Evolutionary conservation across 2,329 filamentous ascomycete genomes (phyloP).

Genomic region (Ceratocystiopsis minuta): DNA sequence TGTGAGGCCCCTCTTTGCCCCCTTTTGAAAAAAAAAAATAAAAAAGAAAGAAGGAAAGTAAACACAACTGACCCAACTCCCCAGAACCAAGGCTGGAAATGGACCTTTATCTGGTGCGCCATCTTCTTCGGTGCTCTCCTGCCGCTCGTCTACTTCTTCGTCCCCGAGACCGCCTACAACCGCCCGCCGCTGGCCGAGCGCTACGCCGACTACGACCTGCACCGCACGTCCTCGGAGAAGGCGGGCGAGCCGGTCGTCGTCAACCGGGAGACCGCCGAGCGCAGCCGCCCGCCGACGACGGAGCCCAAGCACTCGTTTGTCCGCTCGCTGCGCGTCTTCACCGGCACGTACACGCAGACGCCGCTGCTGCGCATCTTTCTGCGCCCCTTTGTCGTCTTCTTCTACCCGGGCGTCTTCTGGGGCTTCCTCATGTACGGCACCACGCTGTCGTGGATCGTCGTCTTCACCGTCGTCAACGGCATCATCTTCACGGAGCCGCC

Average conservation of each 20-base stretch:
- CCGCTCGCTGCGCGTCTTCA: constrained; percentile 18
- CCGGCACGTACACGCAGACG: constrained; percentile 18
- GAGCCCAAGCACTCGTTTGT: constrained; percentile 15
- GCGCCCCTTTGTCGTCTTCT: constrained; percentile 70
- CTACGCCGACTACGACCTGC: constrained; percentile 2
- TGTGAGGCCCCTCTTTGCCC: too few species aligned
- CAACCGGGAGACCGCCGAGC: neutral
- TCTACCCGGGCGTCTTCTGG: constrained; percentile 83
- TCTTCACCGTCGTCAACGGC: constrained; percentile 74
- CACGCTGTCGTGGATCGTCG: constrained; percentile 88
- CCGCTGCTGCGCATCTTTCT: constrained; percentile 22
- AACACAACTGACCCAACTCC: too few species aligned
- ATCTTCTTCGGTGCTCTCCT: constrained; percentile 59
- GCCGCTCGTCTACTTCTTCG: constrained; percentile 66
- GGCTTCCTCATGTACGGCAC: constrained; percentile 69
- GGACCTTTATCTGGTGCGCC: constrained; percentile 80
- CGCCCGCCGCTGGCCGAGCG: constrained; percentile 39
- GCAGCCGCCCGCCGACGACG: neutral
- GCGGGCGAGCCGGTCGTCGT: neutral
- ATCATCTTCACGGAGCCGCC: constrained; percentile 54
- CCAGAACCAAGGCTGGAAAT: constrained; percentile 61
- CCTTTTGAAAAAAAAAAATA: too few species aligned
- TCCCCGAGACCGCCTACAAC: constrained; percentile 94
- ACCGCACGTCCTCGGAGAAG: constrained; percentile 1
- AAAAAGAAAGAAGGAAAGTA: too few species aligned